Evolutionary conservation across 164 flowering plant species (phyloP).

Genomic region (Cinnamomum micranthum): DNA sequence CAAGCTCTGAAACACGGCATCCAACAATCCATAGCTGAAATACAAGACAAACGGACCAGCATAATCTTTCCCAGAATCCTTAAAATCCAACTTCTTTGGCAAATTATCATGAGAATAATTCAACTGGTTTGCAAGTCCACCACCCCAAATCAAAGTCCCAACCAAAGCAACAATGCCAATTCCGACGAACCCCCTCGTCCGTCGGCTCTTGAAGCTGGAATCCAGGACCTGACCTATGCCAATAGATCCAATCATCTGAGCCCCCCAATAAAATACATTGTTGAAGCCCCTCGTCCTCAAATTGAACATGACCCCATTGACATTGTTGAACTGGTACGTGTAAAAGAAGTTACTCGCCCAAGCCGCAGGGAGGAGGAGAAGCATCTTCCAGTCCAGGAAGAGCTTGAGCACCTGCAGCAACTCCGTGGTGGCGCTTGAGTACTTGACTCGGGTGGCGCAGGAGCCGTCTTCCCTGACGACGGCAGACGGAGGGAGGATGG

Average conservation of each 20-base stretch:
- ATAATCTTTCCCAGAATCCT: constrained; percentile 50
- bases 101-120: constrained; percentile 29
- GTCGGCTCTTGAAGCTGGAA: constrained; percentile 70
- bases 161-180: constrained; percentile 50
- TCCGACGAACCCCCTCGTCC: constrained; percentile 67
- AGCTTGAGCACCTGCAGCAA: constrained; percentile 50
- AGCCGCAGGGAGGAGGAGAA: constrained; percentile 69
- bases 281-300: constrained; percentile 86
- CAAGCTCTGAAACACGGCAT: constrained; percentile 92
- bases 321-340: constrained; percentile 84
- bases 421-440: constrained; percentile 55
- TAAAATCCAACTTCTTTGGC: constrained; percentile 61
- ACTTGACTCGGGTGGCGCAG: constrained; percentile 49
- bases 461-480: constrained; percentile 81
- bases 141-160: constrained; percentile 80
- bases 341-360: constrained; percentile 95
- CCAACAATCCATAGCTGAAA: constrained; percentile 77
- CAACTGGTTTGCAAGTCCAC: constrained; percentile 82
- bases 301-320: constrained; percentile 66
- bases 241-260: constrained; percentile 88
- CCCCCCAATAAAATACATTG: constrained; percentile 96
- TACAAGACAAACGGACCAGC: constrained; percentile 89
- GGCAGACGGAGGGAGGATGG: constrained; percentile 53
- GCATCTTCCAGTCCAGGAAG: constrained; percentile 84
- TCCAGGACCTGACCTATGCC: constrained; percentile 73